Base-by-base conservation (phyloP, 106 monocot species). In the Acanthochlamys bracteata region DNA sequence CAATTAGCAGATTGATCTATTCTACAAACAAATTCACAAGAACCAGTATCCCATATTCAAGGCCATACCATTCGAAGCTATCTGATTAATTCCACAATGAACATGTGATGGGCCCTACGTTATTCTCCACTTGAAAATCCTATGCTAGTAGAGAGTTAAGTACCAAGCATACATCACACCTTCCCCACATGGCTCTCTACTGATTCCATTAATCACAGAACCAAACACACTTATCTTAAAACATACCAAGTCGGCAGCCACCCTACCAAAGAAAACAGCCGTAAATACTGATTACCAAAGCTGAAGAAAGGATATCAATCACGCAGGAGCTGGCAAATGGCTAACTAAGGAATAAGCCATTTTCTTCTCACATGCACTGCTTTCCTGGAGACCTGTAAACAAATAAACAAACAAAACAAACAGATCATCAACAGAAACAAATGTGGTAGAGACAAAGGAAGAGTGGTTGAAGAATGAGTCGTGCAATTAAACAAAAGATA, bases 121-220 rank as follows among this genome's bases (percentile, higher is more conserved):
- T 21, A 57, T 24, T 12, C 24, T 4, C 57, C 57, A 42, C 49
- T 23, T 65, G 21, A 47, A n/a, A 71, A 57, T 12, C 23, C 14
- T 46, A 0, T 3, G 23, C 15, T 61, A 39, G 24, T 11, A 58
- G 55, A 55, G 39, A 17, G 58, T 26, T 22, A 25, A 19, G 26
- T 69, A 42, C 60, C 13, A 39, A n/a, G n/a, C n/a, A n/a, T n/a
- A n/a, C n/a, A n/a, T n/a, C n/a, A n/a, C n/a, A 15, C 61, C 40
- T 55, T 64, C 45, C 27, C 49, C 75, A 75, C 75, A 75, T 69
- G 75, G 55, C 69, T 27, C 41, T 55, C 17, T 57, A 14, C 41
- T 42, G 25, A 23, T 13, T 8, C 46, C 27, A 46, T 46, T 14
- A 46, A n/a, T n/a, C n/a, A n/a, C n/a, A n/a, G n/a, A n/a, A n/a